phyloP scores from a whole-genome alignment of 371 early-diverging fungal genomes.

The Coemansia linderi region DNA sequence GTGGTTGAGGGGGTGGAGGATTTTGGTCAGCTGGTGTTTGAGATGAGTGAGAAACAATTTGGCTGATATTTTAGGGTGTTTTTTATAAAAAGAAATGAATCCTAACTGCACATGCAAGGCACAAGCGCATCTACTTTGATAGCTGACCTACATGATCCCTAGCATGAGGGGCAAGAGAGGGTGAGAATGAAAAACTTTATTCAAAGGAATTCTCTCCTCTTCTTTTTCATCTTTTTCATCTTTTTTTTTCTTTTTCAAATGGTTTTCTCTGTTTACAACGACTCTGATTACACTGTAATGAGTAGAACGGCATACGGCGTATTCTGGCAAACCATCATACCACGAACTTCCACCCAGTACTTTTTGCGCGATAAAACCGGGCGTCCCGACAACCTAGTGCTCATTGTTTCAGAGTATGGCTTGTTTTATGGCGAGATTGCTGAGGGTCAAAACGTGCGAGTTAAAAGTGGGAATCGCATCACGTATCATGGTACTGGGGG shows the following conservation, averaged over 20 bases:
- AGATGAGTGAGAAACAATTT: conserved; percentile 20
- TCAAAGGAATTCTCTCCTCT: not conserved
- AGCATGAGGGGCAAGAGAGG: not conserved
- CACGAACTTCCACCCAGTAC: not conserved
- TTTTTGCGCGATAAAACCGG: not conserved
- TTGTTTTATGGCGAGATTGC: not conserved
- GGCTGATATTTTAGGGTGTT: not conserved
- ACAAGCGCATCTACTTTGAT: not conserved
- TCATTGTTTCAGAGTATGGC: not conserved
- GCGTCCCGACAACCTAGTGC: not conserved
- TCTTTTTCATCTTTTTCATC: not conserved
- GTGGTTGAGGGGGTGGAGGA: conserved; percentile 24
- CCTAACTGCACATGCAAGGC: not conserved
- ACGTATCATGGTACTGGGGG: not conserved
- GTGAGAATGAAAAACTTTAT: not conserved
- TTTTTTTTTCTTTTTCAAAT: not conserved
- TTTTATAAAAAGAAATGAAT: not conserved
- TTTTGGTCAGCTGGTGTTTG: conserved; percentile 33
- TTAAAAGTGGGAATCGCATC: not conserved
- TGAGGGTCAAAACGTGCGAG: not conserved
- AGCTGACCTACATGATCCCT: not conserved
- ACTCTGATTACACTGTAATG: not conserved
- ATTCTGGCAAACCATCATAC: not conserved
- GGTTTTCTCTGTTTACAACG: conserved; percentile 4
- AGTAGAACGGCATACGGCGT: not conserved